Evolutionary conservation across 2,329 filamentous ascomycete species (phyloP), one percentile per base, ranked within the genome.

Genomic region (Colletotrichum tabaci): DNA sequence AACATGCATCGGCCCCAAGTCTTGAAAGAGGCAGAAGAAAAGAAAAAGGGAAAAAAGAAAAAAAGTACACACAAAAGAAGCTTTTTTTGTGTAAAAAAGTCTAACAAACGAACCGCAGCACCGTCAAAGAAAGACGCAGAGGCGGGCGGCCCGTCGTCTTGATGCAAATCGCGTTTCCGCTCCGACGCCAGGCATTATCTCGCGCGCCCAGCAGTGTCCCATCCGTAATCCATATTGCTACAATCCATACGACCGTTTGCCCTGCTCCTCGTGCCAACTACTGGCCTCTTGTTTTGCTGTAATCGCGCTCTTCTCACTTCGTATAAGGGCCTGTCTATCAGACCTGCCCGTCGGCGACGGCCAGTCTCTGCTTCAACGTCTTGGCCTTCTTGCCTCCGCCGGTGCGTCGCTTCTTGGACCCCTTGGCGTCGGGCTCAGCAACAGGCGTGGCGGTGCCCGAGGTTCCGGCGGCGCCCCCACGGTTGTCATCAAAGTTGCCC

Each of bases 401-500:
- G 64, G 80, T 77, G 66, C 81, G 77, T 78, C 84, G 83, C 80
- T 91, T 87, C 85, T 93, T 90, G 67, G 82, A 79, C 50, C 82
- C 78, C 75, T 84, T 86, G 44, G 81, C 79, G 44, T 88, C 80
- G 18, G 88, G 87, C 50, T 83, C 83, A 4, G 81, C 84, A 13
- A 93, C 88, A 0, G 95, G 95, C 1, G 96, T 98, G 4, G 94
- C 94, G 0, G 95, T 91, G 46, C 95, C 96, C 3, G 94, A 97
- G 30, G 82, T 80, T 18, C 68, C 68, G 44, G 40, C 57, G 52
- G 57, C 68, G 8, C 40, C 57, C 12, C 26, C 46, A 91, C 60
- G 90, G 79, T 97, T 96, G 76, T 97, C 95, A 77, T 98, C 96
- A 83, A 99, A 99, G 80, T 98, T 91, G 72, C 96, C 96, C 87